These are phyloP conservation scores for Penicillium salamii DNA, from an alignment of 495 filamentous ascomycete species.

Conservation along the genomic window DNA sequence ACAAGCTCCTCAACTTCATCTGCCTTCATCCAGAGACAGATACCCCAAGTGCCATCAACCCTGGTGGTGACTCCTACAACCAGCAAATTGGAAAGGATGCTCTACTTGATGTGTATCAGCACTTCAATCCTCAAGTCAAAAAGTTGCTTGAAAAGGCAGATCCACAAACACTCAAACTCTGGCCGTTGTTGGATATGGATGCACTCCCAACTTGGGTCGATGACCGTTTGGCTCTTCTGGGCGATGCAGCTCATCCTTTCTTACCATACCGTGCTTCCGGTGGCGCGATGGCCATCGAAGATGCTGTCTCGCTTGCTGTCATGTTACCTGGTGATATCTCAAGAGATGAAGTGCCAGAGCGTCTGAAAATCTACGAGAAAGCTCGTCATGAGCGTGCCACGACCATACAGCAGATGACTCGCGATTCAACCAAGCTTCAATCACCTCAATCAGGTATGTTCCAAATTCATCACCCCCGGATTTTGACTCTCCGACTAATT, in stretches of 20 bases:
- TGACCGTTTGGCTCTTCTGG: slow-evolving; percentile 49
- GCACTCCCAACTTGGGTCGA: slow-evolving; percentile 52
- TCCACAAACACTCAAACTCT: slow-evolving; percentile 49
- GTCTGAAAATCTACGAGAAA: slow-evolving; percentile 57
- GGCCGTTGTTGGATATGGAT: slow-evolving; percentile 59
- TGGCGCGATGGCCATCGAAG: slow-evolving; percentile 58
- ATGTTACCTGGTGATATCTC: slow-evolving; percentile 45
- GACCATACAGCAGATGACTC: slow-evolving; percentile 52
- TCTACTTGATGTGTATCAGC: slow-evolving; percentile 48
- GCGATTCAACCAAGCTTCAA: slow-evolving; percentile 27
- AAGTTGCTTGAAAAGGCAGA: slow-evolving; percentile 48
- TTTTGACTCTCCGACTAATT: neutral
- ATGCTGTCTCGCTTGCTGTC: slow-evolving; percentile 54
- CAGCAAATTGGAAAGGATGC: slow-evolving; percentile 42
- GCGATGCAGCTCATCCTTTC: slow-evolving; percentile 65
- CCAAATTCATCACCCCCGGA: neutral
- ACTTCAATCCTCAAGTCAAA: slow-evolving; percentile 46
- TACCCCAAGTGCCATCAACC: slow-evolving; percentile 22
- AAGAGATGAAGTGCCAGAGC: slow-evolving; percentile 41
- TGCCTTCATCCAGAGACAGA: slow-evolving; percentile 53
- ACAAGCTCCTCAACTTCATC: slow-evolving; percentile 57
- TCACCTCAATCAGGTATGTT: slow-evolving; percentile 17
- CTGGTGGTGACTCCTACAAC: slow-evolving; percentile 42
- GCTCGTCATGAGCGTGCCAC: slow-evolving; percentile 53
- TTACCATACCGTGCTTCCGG: slow-evolving; percentile 55